These are phyloP conservation scores for Penicillium sp. DNA, from an alignment of 2,329 filamentous ascomycete genomes.

Conservation along the genomic window DNA sequence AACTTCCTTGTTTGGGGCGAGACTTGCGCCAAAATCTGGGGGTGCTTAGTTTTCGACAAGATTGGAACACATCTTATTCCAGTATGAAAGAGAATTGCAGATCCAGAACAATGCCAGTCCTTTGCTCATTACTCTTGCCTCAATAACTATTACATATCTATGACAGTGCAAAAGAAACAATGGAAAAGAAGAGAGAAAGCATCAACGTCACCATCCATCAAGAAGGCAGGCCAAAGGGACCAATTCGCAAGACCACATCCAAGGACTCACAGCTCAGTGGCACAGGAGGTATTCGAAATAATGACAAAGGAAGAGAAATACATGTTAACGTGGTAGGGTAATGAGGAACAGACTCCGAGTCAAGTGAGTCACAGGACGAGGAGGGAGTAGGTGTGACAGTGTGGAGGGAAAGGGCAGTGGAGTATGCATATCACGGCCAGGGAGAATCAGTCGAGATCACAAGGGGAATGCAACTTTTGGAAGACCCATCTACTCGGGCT, in stretches of 20 bases:
- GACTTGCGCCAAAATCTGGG: too few species aligned
- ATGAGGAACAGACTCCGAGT: slow-evolving; percentile 4
- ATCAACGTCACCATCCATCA: slow-evolving; percentile 15
- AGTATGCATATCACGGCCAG: background rate
- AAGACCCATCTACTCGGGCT: slow-evolving; percentile 58
- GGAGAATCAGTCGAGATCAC: slow-evolving; percentile 1
- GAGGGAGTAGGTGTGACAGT: background rate
- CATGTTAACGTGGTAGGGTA: background rate
- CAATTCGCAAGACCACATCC: slow-evolving; percentile 3
- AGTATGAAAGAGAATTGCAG: background rate
- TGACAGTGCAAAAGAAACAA: slow-evolving; percentile 24
- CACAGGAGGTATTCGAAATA: slow-evolving; percentile 11
- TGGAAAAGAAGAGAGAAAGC: slow-evolving; percentile 18
- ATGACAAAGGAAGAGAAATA: slow-evolving; percentile 16
- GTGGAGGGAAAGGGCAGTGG: background rate
- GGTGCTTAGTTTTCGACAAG: too few species aligned
- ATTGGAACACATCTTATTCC: background rate
- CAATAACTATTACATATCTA: slow-evolving; percentile 33
- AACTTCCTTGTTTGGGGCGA: too few species aligned
- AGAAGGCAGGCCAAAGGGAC: background rate
- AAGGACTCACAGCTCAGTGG: slow-evolving; percentile 3
- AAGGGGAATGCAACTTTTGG: slow-evolving; percentile 7
- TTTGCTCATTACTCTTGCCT: slow-evolving; percentile 32
- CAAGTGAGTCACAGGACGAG: slow-evolving; percentile 14
- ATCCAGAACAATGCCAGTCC: slow-evolving; percentile 15